Conservation (phyloP, 2,329 filamentous ascomycete genomes). For the Rugonectria rugulosa region DNA sequence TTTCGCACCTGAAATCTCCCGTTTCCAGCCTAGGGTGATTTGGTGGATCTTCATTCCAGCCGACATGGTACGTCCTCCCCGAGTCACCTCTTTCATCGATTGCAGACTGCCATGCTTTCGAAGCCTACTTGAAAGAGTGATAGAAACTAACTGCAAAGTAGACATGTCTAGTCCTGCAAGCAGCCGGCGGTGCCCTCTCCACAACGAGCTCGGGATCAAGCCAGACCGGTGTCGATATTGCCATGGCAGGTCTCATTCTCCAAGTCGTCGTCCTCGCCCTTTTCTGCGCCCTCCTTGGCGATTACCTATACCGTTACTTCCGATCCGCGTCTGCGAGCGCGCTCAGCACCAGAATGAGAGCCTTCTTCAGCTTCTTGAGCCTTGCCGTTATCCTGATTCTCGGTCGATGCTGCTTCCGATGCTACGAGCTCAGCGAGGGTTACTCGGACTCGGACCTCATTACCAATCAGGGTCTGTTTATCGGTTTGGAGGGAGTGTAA, state of each 20-base stretch:
- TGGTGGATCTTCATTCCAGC: constrained; percentile 59
- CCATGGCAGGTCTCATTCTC: constrained; percentile 61
- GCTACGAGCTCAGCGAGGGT: constrained; percentile 70
- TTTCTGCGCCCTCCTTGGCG: constrained; percentile 57
- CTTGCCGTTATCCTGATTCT: constrained; percentile 67
- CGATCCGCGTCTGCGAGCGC: constrained; percentile 27
- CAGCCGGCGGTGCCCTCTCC: constrained; percentile 61
- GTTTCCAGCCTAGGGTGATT: constrained; percentile 50
- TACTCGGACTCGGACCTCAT: constrained; percentile 63
- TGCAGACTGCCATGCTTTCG: no score
- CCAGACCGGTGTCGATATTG: constrained; percentile 47
- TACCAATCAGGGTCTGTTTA: constrained; percentile 58
- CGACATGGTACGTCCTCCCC: constrained; percentile 62
- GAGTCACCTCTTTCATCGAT: no score
- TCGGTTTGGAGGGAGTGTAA: constrained; percentile 60
- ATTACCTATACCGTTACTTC: constrained; percentile 55
- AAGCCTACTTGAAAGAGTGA: no score
- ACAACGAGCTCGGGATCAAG: constrained; percentile 54
- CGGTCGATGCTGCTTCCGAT: constrained; percentile 67
- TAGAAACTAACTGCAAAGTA: no score
- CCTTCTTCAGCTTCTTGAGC: constrained; percentile 61
- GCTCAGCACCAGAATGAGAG: constrained; percentile 35
- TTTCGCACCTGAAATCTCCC: constrained; percentile 48
- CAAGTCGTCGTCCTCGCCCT: constrained; percentile 63
- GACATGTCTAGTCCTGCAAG: constrained; percentile 46